A percentile compares a stretch with the other conserved stretches of the same genome.
Evolutionary conservation across 2,329 filamentous ascomycete species (phyloP).

Genomic region (Thelonectria discophora): DNA sequence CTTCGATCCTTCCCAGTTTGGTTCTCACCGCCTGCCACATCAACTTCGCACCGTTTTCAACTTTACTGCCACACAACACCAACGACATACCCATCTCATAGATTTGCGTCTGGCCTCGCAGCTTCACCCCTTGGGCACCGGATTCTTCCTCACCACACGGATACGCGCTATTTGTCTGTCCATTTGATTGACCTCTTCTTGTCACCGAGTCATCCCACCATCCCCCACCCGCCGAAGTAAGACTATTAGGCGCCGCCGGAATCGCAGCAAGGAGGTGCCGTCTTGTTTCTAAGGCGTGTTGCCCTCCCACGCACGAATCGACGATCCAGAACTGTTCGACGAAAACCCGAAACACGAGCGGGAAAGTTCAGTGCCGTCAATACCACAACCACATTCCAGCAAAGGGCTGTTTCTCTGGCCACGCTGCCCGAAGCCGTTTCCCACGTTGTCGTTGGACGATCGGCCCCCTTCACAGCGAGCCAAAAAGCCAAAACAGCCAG

Average conservation of each 20-base stretch:
- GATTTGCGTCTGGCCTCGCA: background rate
- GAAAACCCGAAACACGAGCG: slow-evolving; percentile 11
- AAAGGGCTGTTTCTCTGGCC: slow-evolving; percentile 29
- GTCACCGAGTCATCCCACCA: slow-evolving; percentile 17
- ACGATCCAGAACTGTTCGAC: slow-evolving; percentile 2
- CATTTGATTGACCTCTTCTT: background rate
- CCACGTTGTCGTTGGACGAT: slow-evolving; percentile 34
- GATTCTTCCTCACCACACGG: too few species aligned
- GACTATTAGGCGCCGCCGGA: slow-evolving; percentile 28
- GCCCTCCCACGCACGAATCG: slow-evolving; percentile 16
- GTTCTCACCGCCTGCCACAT: slow-evolving; percentile 27
- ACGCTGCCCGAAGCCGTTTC: slow-evolving; percentile 35
- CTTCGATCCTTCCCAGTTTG: slow-evolving; percentile 24
- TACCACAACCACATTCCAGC: slow-evolving; percentile 28
- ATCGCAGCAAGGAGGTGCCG: slow-evolving; percentile 33
- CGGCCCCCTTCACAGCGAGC: slow-evolving; percentile 22
- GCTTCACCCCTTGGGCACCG: background rate
- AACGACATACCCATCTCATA: background rate
- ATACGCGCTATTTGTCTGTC: background rate
- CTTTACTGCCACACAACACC: slow-evolving; percentile 7
- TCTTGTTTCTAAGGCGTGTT: slow-evolving; percentile 35
- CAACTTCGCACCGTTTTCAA: background rate
- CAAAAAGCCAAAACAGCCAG: slow-evolving; percentile 19
- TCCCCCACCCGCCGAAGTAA: slow-evolving; percentile 3
- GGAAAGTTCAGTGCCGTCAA: slow-evolving; percentile 24